These are phyloP conservation scores for Porphyrellus cyaneotinctus DNA, from an alignment of 768 basidiomycete genomes.

Conservation along the genomic window DNA sequence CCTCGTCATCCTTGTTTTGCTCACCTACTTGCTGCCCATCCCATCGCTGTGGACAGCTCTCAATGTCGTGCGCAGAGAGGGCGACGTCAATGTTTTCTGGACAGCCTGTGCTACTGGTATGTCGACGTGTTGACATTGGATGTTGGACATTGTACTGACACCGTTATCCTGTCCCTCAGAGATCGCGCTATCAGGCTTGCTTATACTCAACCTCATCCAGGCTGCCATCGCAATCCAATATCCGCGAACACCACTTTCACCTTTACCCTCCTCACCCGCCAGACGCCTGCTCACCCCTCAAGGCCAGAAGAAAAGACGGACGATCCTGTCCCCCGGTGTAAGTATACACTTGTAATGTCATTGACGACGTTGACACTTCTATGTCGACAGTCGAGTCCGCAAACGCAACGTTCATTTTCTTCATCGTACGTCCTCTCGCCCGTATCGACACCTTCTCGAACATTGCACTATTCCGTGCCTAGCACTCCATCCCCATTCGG, in stretches of 20 bases:
- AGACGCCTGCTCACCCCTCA: slow-evolving; percentile 23
- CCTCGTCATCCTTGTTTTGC: slow-evolving; percentile 30
- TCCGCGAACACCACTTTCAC: slow-evolving; percentile 31
- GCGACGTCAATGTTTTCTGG: slow-evolving; percentile 15
- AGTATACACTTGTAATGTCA: not conserved
- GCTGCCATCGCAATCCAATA: slow-evolving; percentile 35
- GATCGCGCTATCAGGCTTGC: slow-evolving; percentile 26
- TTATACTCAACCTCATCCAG: slow-evolving; percentile 35
- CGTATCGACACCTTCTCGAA: slow-evolving; percentile 32
- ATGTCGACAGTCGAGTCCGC: slow-evolving; percentile 22
- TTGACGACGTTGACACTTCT: not conserved
- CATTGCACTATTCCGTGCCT: slow-evolving; percentile 32
- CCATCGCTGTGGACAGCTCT: slow-evolving; percentile 37
- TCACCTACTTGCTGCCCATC: slow-evolving; percentile 36
- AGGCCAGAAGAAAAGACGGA: slow-evolving; percentile 26
- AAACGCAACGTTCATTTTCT: slow-evolving; percentile 26
- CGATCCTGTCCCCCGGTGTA: slow-evolving; percentile 23
- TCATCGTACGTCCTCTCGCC: slow-evolving; percentile 30
- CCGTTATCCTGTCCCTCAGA: slow-evolving; percentile 26
- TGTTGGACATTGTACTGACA: not conserved
- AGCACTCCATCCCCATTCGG: slow-evolving; percentile 39
- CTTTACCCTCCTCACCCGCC: slow-evolving; percentile 21
- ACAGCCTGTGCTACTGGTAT: slow-evolving; percentile 31
- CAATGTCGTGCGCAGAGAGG: slow-evolving; percentile 25
- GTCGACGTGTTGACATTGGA: not conserved